These are phyloP conservation scores for Smallanthus sonchifolius DNA, from an alignment of 129 eudicot species.

Conservation along the genomic window DNA sequence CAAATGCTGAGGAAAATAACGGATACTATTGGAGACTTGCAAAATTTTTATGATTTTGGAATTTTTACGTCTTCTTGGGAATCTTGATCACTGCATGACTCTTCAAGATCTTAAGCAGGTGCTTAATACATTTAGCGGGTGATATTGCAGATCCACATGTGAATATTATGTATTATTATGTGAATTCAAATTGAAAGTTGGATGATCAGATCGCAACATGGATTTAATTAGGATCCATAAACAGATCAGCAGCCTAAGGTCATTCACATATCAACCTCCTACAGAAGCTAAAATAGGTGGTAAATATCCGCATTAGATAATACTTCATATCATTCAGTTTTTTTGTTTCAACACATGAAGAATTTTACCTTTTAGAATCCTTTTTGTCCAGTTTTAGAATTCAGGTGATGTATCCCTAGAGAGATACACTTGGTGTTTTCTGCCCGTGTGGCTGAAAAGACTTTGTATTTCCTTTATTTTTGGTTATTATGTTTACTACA, in stretches of 20 bases:
- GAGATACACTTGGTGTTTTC: background rate
- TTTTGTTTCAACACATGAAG: background rate
- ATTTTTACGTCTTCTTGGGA: conserved; percentile 1
- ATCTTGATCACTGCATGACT: conserved; percentile 6
- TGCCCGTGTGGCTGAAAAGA: background rate
- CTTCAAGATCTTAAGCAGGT: conserved; percentile 21
- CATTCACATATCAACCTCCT: background rate
- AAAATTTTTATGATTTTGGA: conserved; percentile 3
- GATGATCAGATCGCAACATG: background rate
- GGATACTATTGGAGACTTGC: conserved; percentile 28
- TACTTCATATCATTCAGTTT: background rate
- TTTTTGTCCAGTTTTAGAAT: background rate
- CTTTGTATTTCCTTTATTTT: background rate
- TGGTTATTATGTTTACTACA: background rate
- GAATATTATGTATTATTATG: background rate
- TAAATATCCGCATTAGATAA: no score
- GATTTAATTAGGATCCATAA: background rate
- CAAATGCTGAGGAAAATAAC: conserved; percentile 27
- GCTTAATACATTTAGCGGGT: background rate
- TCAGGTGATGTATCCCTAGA: background rate
- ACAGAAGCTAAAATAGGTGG: background rate
- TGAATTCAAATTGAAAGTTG: background rate
- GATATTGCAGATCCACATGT: background rate
- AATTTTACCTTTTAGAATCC: background rate
- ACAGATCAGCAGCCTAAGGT: background rate